phyloP scores from a whole-genome alignment of 306 rosid genomes.

The Dryas octopetala region DNA sequence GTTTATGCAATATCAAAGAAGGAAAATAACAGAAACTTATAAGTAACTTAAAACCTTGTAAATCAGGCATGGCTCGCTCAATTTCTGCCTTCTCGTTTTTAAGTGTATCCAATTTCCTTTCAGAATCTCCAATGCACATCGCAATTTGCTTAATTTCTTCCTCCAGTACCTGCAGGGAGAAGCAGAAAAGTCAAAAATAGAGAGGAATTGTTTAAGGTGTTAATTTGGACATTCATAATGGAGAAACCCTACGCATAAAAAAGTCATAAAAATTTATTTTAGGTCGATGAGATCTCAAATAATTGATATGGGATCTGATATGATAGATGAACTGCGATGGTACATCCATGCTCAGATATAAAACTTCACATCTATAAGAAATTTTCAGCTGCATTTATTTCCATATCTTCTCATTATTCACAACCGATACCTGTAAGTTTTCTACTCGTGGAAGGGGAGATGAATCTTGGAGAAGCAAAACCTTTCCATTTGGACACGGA shows the following conservation, averaged over 20 bases:
- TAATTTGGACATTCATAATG: background rate
- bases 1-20: background rate
- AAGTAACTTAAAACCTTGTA: constrained; percentile 43
- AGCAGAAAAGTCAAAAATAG: background rate
- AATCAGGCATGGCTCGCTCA: constrained; percentile 20
- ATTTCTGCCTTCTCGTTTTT: constrained; percentile 15
- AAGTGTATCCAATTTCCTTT: background rate
- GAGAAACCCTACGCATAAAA: background rate
- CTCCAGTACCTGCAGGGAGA: constrained; percentile 33
- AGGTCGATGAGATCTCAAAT: background rate
- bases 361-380: constrained; percentile 5
- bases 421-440: background rate
- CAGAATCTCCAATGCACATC: constrained; percentile 3
- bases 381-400: background rate
- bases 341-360: background rate
- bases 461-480: background rate
- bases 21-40: background rate
- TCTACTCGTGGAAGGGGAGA: background rate
- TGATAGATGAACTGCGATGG: background rate
- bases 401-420: background rate
- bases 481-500: background rate
- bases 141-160: constrained; percentile 11
- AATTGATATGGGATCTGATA: background rate
- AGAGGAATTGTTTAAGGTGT: background rate
- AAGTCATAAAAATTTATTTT: background rate